phyloP scores from a whole-genome alignment of 345 rosid genomes.

The Cardamine occulta region DNA sequence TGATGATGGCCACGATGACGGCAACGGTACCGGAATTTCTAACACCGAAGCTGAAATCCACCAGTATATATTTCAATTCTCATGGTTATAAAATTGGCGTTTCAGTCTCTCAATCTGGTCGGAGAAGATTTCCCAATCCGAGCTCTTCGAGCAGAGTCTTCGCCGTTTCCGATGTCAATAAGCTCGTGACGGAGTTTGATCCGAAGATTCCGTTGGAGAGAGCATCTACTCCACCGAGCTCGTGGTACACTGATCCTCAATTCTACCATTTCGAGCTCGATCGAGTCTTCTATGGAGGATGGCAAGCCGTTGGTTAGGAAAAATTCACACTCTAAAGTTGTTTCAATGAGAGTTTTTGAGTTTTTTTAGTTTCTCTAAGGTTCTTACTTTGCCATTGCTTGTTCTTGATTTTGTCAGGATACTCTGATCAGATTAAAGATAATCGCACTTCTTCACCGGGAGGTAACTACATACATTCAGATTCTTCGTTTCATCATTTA shows the following conservation, averaged over 20 bases:
- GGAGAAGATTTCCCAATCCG: constrained; percentile 7
- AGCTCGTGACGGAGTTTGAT: constrained; percentile 56
- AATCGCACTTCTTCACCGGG: constrained; percentile 77
- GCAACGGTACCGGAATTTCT: constrained; percentile 3
- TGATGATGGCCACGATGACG: background rate
- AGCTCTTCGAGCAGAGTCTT: constrained; percentile 25
- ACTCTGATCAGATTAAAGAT: constrained; percentile 65
- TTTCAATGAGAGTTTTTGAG: background rate
- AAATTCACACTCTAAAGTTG: background rate
- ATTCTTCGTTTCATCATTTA: background rate
- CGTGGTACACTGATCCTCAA: constrained; percentile 79
- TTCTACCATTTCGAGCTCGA: constrained; percentile 64
- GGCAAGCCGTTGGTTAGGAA: constrained; percentile 81
- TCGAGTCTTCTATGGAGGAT: constrained; percentile 75
- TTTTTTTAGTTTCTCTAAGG: background rate
- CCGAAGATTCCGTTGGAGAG: constrained; percentile 68
- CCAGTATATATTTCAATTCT: background rate
- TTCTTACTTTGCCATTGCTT: constrained; percentile 1
- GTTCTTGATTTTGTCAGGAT: constrained; percentile 53
- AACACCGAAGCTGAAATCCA: background rate
- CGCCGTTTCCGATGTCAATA: constrained; percentile 19
- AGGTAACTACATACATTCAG: constrained; percentile 48
- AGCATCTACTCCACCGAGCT: constrained; percentile 78
- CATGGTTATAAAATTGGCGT: background rate
- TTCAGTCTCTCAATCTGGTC: constrained; percentile 7